Evolutionary conservation across 345 rosid genomes (phyloP), one percentile per base, ranked within the genome.

Genomic region (Eutrema yunnanense): DNA sequence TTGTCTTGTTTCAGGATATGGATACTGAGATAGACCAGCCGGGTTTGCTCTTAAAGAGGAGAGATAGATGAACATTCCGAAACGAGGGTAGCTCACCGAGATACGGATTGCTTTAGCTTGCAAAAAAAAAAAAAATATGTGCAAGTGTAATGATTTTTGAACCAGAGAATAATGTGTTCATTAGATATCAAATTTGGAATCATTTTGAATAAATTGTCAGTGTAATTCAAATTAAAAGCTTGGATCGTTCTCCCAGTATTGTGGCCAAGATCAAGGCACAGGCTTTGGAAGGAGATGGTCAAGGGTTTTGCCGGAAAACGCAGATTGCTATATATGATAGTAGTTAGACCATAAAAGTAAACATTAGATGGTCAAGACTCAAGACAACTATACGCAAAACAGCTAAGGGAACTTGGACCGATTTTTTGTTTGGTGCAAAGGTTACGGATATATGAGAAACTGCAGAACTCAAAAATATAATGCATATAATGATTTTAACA

Each of bases 1-100:
- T 8, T 40, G 37, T 19, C 49, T 34, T 67, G 42, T 60, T 67
- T 51, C 73, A 74, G 78, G 78, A 53, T 74, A 67, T 67, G 73
- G 78, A 51, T 60, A 60, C 63, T 74, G 50, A 67, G 62, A 67
- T 55, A 32, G 56, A 63, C 5, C 33, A 5, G 32, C 42, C 11
- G 11, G 46, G 19, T 40, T 65, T 42, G 50, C 58, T 36, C 33
- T 16, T 46, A 9, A 6, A 36, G 42, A 27, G 29, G 62, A 56
- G 65, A 73, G 53, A 66, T 49, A 44, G 52, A 11, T 47, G 27
- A 55, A 58, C 33, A 33, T 58, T 33, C 37, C n/a, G n/a, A 38
- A 29, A 38, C 26, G 67, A 66, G 78, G 41, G 73, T 58, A 74
- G 73, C 73, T 74, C 52, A 29, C 51, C 1, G 51, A 59, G 67